phyloP scores from a whole-genome alignment of 768 basidiomycete species.

The Cystofilobasidium capitatum region DNA sequence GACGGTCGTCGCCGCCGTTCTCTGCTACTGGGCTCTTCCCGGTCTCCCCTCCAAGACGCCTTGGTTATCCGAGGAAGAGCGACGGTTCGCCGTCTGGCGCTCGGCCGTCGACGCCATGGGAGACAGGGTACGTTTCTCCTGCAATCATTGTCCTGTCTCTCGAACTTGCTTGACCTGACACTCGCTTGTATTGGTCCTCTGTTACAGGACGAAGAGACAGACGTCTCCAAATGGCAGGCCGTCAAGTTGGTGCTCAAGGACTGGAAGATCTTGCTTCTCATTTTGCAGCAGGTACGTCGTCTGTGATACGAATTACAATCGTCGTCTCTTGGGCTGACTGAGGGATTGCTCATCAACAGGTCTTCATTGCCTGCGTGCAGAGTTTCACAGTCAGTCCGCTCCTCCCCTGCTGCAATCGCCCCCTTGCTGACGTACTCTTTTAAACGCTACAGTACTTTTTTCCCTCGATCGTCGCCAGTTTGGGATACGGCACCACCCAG shows the following conservation, averaged over 20 bases:
- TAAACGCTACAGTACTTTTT: not conserved
- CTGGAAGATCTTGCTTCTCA: constrained; percentile 34
- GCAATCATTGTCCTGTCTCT: not conserved
- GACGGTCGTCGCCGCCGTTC: constrained; percentile 18
- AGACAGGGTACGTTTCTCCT: not conserved
- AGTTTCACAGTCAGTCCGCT: not conserved
- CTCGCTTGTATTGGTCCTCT: not conserved
- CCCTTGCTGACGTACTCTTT: not conserved
- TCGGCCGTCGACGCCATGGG: not conserved
- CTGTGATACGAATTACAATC: no score
- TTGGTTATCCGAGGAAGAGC: constrained; percentile 34
- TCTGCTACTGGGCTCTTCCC: constrained; percentile 35
- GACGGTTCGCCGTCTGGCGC: constrained; percentile 31
- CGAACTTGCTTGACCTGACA: not conserved
- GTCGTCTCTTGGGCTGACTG: no score
- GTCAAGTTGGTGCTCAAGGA: constrained; percentile 16
- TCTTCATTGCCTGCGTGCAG: constrained; percentile 2
- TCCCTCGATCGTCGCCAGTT: constrained; percentile 29
- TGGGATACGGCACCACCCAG: constrained; percentile 32
- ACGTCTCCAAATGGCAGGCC: not conserved
- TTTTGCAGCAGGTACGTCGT: not conserved
- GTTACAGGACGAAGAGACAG: constrained; percentile 2
- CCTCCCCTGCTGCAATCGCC: not conserved
- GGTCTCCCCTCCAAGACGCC: constrained; percentile 36
- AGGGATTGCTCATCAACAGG: no score